Base-by-base conservation (phyloP, 202 grass and related monocot genomes). In the Tripidium arundinaceum region DNA sequence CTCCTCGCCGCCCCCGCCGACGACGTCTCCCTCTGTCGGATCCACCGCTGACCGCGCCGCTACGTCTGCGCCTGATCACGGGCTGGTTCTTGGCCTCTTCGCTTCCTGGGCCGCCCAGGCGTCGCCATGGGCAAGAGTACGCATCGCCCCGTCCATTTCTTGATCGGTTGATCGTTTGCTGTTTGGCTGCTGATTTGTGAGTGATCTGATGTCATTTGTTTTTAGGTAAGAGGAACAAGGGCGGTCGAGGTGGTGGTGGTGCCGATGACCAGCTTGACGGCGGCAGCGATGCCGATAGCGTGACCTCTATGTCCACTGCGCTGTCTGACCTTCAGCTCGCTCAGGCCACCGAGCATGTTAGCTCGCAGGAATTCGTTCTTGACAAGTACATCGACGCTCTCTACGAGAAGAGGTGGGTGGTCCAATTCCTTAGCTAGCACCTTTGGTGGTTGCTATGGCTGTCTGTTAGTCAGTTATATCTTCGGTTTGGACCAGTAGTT, bases 371-470 rank as follows among this genome's bases (percentile, higher is more conserved):
- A 27, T 89, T 76, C 72, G 79, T 86, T 46, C 83, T 90, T 27
- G 91, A 90, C 70, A 79, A 88, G 59, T 85, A 84, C 60, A 81
- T 93, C 2, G 85, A 90, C 40, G 82, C 66, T 63, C 87, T 90
- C 83, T 86, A 90, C 29, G 91, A 93, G 73, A 93, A 93, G 87
- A 90, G 87, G 87, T 89, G 70, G 6, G 19, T 66, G 9, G 5
- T 3, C 18, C 6, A 22, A n/a, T 36, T 73, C 18, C 16, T 68
- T 1, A 7, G 13, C n/a, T 24, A 42, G 21, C 8, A 4, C 22
- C 22, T 75, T 27, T n/a, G 21, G 34, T 41, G 7, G 11, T 19
- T 61, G 13, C 26, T 6, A 6, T 8, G 13, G 4, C 6, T 3
- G 19, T 37, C 33, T 70, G 19, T 50, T 52, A 71, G 7, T 29